Evolutionary conservation across 2,329 filamentous ascomycete genomes (phyloP), one percentile per base, ranked within the genome.

Genomic region (Talaromyces funiculosus): DNA sequence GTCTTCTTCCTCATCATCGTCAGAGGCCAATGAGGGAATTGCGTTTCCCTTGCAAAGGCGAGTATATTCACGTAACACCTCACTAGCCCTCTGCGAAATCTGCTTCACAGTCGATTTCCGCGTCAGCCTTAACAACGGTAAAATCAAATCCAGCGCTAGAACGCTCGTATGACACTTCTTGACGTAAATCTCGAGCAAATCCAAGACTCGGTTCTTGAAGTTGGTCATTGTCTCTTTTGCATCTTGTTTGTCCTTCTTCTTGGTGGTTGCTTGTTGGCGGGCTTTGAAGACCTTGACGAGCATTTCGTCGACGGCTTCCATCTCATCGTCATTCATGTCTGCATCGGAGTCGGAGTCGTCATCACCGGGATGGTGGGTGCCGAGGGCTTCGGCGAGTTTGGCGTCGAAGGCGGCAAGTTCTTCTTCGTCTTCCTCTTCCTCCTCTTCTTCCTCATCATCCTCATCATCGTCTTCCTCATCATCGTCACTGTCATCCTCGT

Each of bases 261-360:
- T 88, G 72, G 82, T 87, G 1, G 80, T 78, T 16, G 79, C 79
- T 72, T 90, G 87, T 65, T 84, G 85, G 53, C 87, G 86, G 65
- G 92, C 87, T 65, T 87, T 86, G 81, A 97, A 95, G 63, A 97
- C 90, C 64, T 90, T 90, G 55, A 87, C 85, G 3, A 99, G 84
- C 70, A 93, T 88, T 10, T 84, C 84, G 68, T 97, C 93, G 16
- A 97, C 80, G 3, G 87, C 87, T 77, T 96, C 87, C 94, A 97
- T 97, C 71, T 96, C 89, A 18, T 93, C 92, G 75, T 97, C 93
- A 63, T 91, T 89, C 92, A 99, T 96, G 74, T 96, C 90, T 2
- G 84, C 86, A 62, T 84, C 84, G 12, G 80, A 81, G 9, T 83
- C 83, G 31, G 75, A 76, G 63, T 86, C 83, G 57, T 88, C 84